Base-by-base conservation (phyloP, 2,329 filamentous ascomycete species). In the Sporothrix phasma region DNA sequence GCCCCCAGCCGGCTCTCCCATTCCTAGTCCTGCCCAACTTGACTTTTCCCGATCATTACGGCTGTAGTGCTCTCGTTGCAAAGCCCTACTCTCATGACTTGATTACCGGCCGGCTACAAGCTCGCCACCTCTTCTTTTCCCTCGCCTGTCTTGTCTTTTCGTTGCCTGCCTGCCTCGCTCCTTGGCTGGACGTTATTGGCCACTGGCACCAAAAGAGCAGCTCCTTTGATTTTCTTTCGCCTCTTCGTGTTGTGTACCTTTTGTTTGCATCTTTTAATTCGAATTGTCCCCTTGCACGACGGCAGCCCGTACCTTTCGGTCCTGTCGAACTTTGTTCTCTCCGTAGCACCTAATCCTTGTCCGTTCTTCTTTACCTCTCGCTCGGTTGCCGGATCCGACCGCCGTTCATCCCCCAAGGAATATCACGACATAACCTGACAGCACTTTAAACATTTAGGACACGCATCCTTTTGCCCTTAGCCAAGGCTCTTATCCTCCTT, bases 361-460 rank as follows among this genome's bases (percentile, higher is more conserved):
- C 19, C 43, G 24, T 22, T 34, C n/a, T 37, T 56, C 17, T 19
- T 37, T 31, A 39, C 29, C 11, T 31, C 15, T 6, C 17, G 8
- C n/a, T 41, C 62, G 29, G 43, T 26, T 31, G 43, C 45, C 29
- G 31, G 34, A 53, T 62, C 43, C 47, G 13, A 43, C 59, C 51
- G 53, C 3, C 43, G 29, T 62, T 65, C 51, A 26, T 22, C 34
- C 41, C 39, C 51, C 39, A 62, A 37, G 41, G 63, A 47, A 41
- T 51, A 47, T 37, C 41, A 13, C 19, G 49, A 34, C 49, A 49
- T 45, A 43, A 49, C 49, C 49, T 43, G 39, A 64, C 63, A 58
- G 22, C 22, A 65, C 51, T 51, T 62, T 63, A 65, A 65, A 63
- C 64, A 53, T 29, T 7, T 29, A 58, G 46, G 56, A 49, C 26